Conservation (phyloP, 305 asterid species). For the Fraxinus ornus region DNA sequence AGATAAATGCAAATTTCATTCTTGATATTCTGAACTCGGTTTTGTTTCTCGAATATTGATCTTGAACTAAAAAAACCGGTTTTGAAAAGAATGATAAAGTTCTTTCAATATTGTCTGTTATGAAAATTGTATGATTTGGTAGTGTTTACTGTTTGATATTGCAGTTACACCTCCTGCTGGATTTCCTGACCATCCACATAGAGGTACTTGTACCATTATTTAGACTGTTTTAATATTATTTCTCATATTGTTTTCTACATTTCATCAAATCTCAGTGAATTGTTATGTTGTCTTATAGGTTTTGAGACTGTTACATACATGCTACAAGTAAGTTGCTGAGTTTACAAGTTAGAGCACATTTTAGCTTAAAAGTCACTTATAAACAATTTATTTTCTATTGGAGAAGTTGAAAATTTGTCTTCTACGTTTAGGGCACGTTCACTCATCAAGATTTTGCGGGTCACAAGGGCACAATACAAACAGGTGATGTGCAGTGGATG, state of each 20-base stretch:
- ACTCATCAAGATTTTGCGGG: constrained; percentile 95
- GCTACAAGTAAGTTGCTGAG: constrained; percentile 51
- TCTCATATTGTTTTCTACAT: background rate
- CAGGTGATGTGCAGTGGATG: constrained; percentile 99
- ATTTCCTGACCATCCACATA: constrained; percentile 97
- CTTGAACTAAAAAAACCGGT: background rate
- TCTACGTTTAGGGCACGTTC: constrained; percentile 55
- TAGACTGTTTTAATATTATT: background rate
- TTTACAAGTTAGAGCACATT: background rate
- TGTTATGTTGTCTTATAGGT: constrained; percentile 36
- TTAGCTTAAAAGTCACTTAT: background rate
- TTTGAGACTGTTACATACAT: constrained; percentile 93
- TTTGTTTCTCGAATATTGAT: background rate
- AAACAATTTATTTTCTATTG: background rate
- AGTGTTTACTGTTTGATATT: constrained; percentile 11
- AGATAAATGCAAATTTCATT: background rate
- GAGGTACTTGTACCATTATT: constrained; percentile 44
- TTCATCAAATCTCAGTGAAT: background rate
- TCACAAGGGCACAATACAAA: constrained; percentile 74
- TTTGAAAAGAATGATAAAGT: background rate
- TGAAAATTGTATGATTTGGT: background rate
- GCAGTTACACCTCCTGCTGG: constrained; percentile 95
- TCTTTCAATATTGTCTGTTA: background rate
- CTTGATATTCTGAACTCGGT: background rate
- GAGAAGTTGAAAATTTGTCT: background rate